phyloP scores from a whole-genome alignment of 192 early-diverging fungal genomes.

The Rhizoclosmatium globosum region DNA sequence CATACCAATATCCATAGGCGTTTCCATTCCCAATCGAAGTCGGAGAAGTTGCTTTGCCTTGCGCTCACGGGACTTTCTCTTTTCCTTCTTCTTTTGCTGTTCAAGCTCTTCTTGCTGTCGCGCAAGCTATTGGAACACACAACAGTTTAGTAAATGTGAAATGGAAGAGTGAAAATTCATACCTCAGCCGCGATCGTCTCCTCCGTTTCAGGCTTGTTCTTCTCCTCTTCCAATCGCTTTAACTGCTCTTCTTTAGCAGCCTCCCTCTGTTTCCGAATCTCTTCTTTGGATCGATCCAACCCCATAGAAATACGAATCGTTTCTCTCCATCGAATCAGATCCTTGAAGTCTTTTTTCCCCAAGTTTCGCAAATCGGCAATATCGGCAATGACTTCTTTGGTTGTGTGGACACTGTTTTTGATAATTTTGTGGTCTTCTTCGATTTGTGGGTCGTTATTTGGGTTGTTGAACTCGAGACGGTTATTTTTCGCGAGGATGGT shows the following conservation, averaged over 20 bases:
- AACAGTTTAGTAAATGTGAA: slow-evolving; percentile 12
- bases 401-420: slow-evolving; percentile 71
- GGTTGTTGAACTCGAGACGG: slow-evolving; percentile 73
- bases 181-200: slow-evolving; percentile 39
- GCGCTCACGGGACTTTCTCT: slow-evolving; percentile 52
- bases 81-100: slow-evolving; percentile 44
- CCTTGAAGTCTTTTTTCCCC: slow-evolving; percentile 93
- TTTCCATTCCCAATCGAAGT: slow-evolving; percentile 62
- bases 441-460: slow-evolving; percentile 9
- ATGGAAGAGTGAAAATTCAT: neutral
- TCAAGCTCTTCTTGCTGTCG: slow-evolving; percentile 36
- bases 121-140: slow-evolving; percentile 27
- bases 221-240: slow-evolving; percentile 60
- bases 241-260: slow-evolving; percentile 41
- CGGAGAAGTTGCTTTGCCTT: slow-evolving; percentile 61
- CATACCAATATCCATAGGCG: slow-evolving; percentile 59
- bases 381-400: slow-evolving; percentile 79
- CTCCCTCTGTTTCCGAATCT: slow-evolving; percentile 43
- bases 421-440: slow-evolving; percentile 70
- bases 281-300: slow-evolving; percentile 47
- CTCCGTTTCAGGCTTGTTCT: slow-evolving; percentile 64
- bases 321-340: slow-evolving; percentile 88
- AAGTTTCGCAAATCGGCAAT: slow-evolving; percentile 91
- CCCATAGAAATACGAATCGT: slow-evolving; percentile 69
- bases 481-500: slow-evolving; percentile 80